Evolutionary conservation across 148 eudicot species (phyloP).

Genomic region (Limonium bicolor): DNA sequence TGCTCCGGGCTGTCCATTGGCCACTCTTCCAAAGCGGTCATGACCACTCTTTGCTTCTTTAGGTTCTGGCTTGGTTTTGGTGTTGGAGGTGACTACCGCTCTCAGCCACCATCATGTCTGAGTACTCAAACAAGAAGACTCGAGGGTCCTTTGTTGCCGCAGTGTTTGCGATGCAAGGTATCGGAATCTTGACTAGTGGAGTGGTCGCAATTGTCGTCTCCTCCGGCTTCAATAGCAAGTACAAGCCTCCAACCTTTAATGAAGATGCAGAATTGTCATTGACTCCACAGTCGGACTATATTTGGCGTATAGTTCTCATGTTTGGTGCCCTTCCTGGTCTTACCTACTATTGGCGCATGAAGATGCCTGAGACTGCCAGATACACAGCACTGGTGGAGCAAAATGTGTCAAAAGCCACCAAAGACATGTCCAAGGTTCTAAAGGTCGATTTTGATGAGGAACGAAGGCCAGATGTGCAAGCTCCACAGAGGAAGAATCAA

Average conservation of each 20-base stretch:
- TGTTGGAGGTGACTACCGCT: conserved; percentile 71
- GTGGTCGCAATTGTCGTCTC: conserved; percentile 35
- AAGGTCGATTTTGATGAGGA: background rate
- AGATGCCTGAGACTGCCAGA: conserved; percentile 19
- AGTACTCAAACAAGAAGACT: conserved; percentile 65
- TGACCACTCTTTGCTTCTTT: conserved; percentile 65
- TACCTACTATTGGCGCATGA: conserved; percentile 17
- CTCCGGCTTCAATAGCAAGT: conserved; percentile 10
- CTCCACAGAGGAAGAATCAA: background rate
- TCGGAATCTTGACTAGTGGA: conserved; percentile 53
- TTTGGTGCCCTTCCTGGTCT: conserved; percentile 12
- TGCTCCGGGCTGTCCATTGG: conserved; percentile 58
- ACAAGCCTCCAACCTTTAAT: background rate
- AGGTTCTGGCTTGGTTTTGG: conserved; percentile 79
- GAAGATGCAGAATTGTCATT: background rate
- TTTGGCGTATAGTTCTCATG: conserved; percentile 13
- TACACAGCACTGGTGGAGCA: conserved; percentile 24
- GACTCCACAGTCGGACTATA: conserved; percentile 11
- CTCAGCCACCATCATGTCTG: conserved; percentile 73
- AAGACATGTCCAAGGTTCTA: conserved; percentile 3
- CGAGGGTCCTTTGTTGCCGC: conserved; percentile 62
- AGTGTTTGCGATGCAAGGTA: conserved; percentile 73
- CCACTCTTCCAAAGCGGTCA: conserved; percentile 21
- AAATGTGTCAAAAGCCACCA: conserved; percentile 45
- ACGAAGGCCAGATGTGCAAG: background rate